Conservation (phyloP, 768 basidiomycete species). For the Tulasnella sp. region DNA sequence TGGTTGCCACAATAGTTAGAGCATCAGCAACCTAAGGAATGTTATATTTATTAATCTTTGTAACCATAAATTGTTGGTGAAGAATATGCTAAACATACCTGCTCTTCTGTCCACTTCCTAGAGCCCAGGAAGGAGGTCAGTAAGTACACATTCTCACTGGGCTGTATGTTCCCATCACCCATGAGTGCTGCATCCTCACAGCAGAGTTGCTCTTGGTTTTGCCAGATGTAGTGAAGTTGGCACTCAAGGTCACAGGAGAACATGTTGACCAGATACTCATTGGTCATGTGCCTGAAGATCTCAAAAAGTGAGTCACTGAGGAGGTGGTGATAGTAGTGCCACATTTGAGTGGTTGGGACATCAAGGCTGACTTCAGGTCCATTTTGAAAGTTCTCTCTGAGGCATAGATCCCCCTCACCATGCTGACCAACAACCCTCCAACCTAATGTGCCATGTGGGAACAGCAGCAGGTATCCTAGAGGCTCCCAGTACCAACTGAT, state of each 20-base stretch:
- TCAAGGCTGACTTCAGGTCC: no score
- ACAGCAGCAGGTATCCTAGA: constrained; percentile 30
- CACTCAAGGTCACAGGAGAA: constrained; percentile 29
- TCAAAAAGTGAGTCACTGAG: constrained; percentile 28
- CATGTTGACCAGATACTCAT: constrained; percentile 34
- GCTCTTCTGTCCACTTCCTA: constrained; percentile 30
- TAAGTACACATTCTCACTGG: constrained; percentile 29
- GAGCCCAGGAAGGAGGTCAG: constrained; percentile 33
- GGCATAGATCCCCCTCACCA: neutral
- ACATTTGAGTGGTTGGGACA: constrained; percentile 27
- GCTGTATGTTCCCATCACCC: constrained; percentile 21
- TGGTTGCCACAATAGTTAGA: constrained; percentile 35
- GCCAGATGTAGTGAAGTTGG: constrained; percentile 28
- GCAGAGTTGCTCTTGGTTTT: constrained; percentile 23
- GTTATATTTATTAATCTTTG: neutral
- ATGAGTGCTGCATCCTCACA: constrained; percentile 28
- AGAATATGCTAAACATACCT: constrained; percentile 20
- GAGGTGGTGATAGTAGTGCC: constrained; percentile 28
- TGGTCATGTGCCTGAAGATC: constrained; percentile 29
- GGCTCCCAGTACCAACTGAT: constrained; percentile 32
- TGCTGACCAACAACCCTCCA: constrained; percentile 27
- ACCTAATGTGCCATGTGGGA: constrained; percentile 30
- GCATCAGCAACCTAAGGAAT: constrained; percentile 26
- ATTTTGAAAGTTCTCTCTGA: no score
- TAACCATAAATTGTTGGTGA: neutral